These are phyloP conservation scores for Melampsora americana DNA, from an alignment of 1,284 basidiomycete genomes.

Conservation along the genomic window DNA sequence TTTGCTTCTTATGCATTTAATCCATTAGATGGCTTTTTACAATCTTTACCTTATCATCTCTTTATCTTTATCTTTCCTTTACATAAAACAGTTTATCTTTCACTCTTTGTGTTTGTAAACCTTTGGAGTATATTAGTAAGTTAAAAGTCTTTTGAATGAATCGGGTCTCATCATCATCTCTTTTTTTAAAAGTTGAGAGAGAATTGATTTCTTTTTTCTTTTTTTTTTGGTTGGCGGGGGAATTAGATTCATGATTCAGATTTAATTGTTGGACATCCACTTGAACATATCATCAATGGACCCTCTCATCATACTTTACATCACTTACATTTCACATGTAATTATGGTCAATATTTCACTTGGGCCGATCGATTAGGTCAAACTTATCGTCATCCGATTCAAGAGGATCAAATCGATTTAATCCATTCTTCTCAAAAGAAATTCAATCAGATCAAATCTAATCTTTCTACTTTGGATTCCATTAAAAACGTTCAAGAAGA, in stretches of 20 bases:
- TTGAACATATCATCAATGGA: conserved; percentile 91
- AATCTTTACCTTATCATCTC: conserved; percentile 91
- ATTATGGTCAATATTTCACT: conserved; percentile 92
- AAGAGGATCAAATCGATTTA: conserved; percentile 4
- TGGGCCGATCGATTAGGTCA: conserved; percentile 81
- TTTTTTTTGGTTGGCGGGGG: not conserved
- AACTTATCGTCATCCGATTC: conserved; percentile 78
- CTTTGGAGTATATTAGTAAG: conserved; percentile 81
- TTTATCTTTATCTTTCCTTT: conserved; percentile 89
- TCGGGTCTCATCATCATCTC: no score
- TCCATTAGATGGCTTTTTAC: conserved; percentile 86
- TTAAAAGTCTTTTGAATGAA: conserved; percentile 11
- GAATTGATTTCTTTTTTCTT: not conserved
- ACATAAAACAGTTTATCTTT: conserved; percentile 76
- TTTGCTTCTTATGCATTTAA: conserved; percentile 98
- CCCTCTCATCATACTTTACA: conserved; percentile 97
- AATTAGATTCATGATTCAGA: conserved; percentile 94
- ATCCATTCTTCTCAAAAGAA: not conserved
- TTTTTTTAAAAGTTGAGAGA: not conserved
- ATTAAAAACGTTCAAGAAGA: no score
- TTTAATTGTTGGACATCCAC: conserved; percentile 89
- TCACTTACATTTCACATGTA: conserved; percentile 91
- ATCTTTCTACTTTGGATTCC: no score
- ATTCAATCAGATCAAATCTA: no score
- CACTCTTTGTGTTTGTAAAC: conserved; percentile 81